Evolutionary conservation across 345 rosid species (phyloP).

Genomic region (Punica granatum): DNA sequence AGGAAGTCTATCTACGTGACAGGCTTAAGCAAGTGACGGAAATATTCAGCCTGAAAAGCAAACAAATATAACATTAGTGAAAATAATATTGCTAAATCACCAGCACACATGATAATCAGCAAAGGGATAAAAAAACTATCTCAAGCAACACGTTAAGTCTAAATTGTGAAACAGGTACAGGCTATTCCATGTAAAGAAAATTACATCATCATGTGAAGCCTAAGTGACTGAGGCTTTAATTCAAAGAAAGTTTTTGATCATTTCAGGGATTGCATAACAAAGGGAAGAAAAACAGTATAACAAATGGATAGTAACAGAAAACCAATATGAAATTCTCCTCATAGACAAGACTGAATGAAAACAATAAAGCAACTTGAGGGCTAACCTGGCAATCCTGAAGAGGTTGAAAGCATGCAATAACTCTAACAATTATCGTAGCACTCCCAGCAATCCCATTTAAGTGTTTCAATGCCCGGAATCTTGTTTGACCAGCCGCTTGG

Average conservation of each 20-base stretch:
- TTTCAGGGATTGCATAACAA: not conserved
- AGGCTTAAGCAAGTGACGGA: constrained; percentile 95
- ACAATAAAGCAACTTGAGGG: not conserved
- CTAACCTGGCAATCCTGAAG: constrained; percentile 97
- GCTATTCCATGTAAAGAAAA: not conserved
- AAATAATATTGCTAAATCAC: not conserved
- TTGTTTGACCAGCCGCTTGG: constrained; percentile 92
- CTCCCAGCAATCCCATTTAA: constrained; percentile 83
- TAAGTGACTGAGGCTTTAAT: not conserved
- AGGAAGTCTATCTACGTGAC: constrained; percentile 68
- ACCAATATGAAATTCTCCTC: not conserved
- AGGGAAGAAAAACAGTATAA: not conserved
- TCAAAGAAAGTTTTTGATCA: not conserved
- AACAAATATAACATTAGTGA: not conserved
- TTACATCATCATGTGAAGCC: not conserved
- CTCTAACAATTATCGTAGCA: constrained; percentile 74
- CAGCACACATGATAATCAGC: not conserved
- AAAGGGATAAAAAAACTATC: not conserved
- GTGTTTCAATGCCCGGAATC: constrained; percentile 85
- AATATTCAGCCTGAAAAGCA: constrained; percentile 81
- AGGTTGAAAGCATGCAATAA: constrained; percentile 94
- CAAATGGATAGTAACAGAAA: not conserved
- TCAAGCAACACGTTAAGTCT: not conserved
- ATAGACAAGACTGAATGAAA: not conserved
- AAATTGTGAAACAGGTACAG: not conserved